Base-by-base conservation (phyloP, 371 early-diverging fungal species). In the Actinomortierella ambigua region DNA sequence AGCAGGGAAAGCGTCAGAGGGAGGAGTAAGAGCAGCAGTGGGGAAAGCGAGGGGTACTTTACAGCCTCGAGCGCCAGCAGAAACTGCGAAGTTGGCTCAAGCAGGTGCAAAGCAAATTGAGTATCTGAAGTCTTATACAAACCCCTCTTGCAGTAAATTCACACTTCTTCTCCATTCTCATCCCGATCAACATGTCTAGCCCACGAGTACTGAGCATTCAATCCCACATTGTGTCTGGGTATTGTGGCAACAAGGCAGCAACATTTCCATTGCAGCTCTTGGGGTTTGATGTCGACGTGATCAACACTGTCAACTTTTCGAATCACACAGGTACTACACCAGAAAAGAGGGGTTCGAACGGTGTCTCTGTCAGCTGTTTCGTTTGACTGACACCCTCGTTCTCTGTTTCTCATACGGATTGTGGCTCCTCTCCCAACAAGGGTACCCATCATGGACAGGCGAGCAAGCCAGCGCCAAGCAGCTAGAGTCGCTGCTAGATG, bases 261-360 rank as follows among this genome's bases (percentile, higher is more conserved):
- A 90, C 92, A 1, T 95, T 95, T 67, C 95, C 98, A 0, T 83
- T 97, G 22, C 96, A 96, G 76, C 79, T 90, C 2, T 82, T 95
- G 0, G 95, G 95, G 15, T 93, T 88, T 76, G 93, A 97, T 59
- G 97, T 97, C 17, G 96, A 96, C 75, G 87, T 90, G 3, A 73
- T 97, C 55, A 95, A 96, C 82, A 92, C 96, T 0, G 96, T 97
- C 43, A 94, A 92, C 63, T 92, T 96, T 63, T 92, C 92, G 44
- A 97, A 96, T 77, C 96, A 96, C 78, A 93, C 94, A 46, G 88
- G 88, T 86, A 65, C 53, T 54, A 43, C 28, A 40, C 1, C 11
- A 11, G 34, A 24, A 26, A 11, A 9, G 17, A 34, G 4, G 34
- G 11, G 11, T 34, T 34, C 11, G 34, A 34, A 34, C 34, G 43